Evolutionary conservation across 345 rosid genomes (phyloP).

Genomic region (Ceriops decandra): DNA sequence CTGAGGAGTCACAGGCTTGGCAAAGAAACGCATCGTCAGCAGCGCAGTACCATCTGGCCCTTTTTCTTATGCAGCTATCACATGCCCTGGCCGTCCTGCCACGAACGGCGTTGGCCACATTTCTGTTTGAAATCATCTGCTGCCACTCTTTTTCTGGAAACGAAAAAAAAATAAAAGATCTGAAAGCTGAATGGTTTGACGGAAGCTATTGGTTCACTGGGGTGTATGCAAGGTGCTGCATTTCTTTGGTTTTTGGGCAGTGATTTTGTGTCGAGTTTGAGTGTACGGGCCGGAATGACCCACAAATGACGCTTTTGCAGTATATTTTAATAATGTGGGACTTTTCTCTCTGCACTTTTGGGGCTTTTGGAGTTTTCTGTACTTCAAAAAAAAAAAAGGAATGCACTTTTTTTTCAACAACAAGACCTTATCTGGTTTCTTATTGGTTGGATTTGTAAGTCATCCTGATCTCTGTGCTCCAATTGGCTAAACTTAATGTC

Average conservation of each 20-base stretch:
- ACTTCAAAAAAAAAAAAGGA: background rate
- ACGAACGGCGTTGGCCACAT: constrained; percentile 56
- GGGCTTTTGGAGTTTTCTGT: constrained; percentile 1
- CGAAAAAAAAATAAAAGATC: background rate
- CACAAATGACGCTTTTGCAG: constrained; percentile 26
- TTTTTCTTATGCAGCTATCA: constrained; percentile 66
- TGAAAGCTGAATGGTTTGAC: background rate
- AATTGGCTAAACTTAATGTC: constrained; percentile 51
- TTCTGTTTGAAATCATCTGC: constrained; percentile 42
- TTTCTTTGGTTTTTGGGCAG: background rate
- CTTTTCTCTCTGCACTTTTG: constrained; percentile 33
- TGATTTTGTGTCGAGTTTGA: background rate
- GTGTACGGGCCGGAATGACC: constrained; percentile 12
- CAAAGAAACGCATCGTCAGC: constrained; percentile 98
- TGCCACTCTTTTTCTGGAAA: background rate
- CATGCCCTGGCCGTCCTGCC: constrained; percentile 90
- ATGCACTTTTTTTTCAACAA: constrained; percentile 40
- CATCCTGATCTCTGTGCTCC: constrained; percentile 39
- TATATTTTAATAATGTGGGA: constrained; percentile 4
- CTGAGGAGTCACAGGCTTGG: constrained; percentile 73
- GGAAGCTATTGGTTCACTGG: background rate
- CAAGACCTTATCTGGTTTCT: constrained; percentile 61
- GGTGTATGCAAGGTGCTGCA: background rate
- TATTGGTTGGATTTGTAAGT: constrained; percentile 48
- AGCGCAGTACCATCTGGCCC: constrained; percentile 91